A percentile compares a stretch with the other conserved stretches of the same genome.
Conservation (phyloP, 2,329 filamentous ascomycete species). For the Trichoderma sp. region DNA sequence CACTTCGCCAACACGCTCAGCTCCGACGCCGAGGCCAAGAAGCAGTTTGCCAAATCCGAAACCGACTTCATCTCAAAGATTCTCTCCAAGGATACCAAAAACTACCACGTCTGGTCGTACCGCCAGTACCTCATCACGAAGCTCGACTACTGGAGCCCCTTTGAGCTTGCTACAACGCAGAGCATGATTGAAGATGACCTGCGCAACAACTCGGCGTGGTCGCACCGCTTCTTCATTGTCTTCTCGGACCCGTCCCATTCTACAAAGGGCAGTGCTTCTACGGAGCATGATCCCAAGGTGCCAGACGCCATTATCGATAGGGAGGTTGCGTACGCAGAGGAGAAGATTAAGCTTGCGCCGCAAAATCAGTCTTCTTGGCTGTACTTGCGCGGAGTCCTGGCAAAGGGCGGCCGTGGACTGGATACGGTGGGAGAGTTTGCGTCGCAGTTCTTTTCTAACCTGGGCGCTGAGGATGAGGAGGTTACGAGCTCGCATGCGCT, state of each 20-base stretch:
- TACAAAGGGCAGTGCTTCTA: slow-evolving; percentile 54
- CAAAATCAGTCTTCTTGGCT: slow-evolving; percentile 97
- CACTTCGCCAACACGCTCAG: slow-evolving; percentile 57
- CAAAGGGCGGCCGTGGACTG: slow-evolving; percentile 63
- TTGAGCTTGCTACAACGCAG: slow-evolving; percentile 73
- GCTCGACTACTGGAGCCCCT: slow-evolving; percentile 70
- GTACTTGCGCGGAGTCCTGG: slow-evolving; percentile 78
- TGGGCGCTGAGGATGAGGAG: slow-evolving; percentile 53
- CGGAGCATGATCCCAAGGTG: slow-evolving; percentile 58
- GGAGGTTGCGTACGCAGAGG: slow-evolving; percentile 75
- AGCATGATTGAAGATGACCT: slow-evolving; percentile 77
- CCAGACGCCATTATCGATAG: slow-evolving; percentile 68
- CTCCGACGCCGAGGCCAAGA: slow-evolving; percentile 56
- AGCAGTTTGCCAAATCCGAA: slow-evolving; percentile 67
- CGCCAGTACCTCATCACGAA: slow-evolving; percentile 71
- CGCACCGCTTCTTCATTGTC: slow-evolving; percentile 92
- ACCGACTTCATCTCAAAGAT: slow-evolving; percentile 76
- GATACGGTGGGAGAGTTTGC: slow-evolving; percentile 53
- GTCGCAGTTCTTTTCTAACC: slow-evolving; percentile 53
- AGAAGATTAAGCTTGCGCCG: slow-evolving; percentile 75
- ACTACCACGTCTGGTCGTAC: slow-evolving; percentile 99
- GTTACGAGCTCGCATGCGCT: slow-evolving; percentile 68
- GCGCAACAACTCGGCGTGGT: slow-evolving; percentile 97
- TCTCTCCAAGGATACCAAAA: slow-evolving; percentile 86
- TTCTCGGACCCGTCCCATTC: slow-evolving; percentile 65